A percentile compares a stretch with the other conserved stretches of the same genome.
These are phyloP conservation scores for Coemansia sp. DNA, from an alignment of 192 early-diverging fungal genomes.

Conservation along the genomic window DNA sequence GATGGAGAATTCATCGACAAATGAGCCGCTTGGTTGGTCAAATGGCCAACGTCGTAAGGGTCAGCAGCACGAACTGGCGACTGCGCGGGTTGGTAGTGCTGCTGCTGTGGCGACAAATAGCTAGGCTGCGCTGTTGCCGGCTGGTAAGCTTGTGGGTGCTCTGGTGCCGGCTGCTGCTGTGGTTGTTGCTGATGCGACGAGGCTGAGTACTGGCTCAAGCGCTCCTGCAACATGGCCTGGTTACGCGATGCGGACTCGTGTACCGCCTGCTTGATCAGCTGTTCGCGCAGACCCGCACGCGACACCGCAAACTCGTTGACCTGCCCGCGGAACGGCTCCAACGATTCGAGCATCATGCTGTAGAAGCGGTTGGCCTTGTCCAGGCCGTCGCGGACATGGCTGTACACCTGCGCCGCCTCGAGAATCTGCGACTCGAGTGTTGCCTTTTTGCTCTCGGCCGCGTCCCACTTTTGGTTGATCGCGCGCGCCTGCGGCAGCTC, in stretches of 20 bases:
- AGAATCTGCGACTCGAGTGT: slow-evolving; percentile 61
- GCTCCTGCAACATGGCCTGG: slow-evolving; percentile 57
- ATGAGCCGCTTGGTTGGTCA: slow-evolving; percentile 38
- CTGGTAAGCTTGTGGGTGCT: slow-evolving; percentile 9
- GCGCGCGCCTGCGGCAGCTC: slow-evolving; percentile 65
- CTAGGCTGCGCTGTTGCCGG: slow-evolving; percentile 6
- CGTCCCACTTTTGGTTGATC: slow-evolving; percentile 66
- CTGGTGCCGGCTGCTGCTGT: neutral
- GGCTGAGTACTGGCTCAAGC: slow-evolving; percentile 53
- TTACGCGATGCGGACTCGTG: slow-evolving; percentile 54
- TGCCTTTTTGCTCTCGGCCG: slow-evolving; percentile 60
- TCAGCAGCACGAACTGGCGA: slow-evolving; percentile 25
- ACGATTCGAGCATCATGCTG: slow-evolving; percentile 51
- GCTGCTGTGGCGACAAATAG: slow-evolving; percentile 4
- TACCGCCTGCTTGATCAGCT: slow-evolving; percentile 51
- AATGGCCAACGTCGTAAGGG: slow-evolving; percentile 32
- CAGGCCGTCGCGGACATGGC: slow-evolving; percentile 57
- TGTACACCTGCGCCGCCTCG: slow-evolving; percentile 65
- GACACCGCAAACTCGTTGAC: slow-evolving; percentile 55
- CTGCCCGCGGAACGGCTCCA: slow-evolving; percentile 42
- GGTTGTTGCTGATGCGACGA: slow-evolving; percentile 9
- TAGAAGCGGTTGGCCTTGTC: slow-evolving; percentile 62
- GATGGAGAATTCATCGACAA: slow-evolving; percentile 33
- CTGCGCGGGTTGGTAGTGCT: slow-evolving; percentile 9
- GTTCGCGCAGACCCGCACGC: slow-evolving; percentile 54